Percentiles rank a stretch among this genome's conserved stretches.
Conservation (phyloP, 805 yeast species). For the Myxozyma lipomycoides region DNA sequence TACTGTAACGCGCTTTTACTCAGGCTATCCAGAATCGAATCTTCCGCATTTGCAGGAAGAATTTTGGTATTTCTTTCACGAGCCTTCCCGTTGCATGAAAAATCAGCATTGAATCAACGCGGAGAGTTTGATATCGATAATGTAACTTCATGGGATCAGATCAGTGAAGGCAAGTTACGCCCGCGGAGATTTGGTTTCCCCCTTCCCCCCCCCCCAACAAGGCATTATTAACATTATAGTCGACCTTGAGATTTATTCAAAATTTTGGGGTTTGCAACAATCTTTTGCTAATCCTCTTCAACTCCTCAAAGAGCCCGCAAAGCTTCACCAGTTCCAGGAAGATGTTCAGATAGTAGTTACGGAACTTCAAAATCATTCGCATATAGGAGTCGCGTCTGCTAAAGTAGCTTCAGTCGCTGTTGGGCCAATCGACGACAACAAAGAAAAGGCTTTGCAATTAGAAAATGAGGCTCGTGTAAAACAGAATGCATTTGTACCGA, state of each 20-base stretch:
- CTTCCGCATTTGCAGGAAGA: conserved; percentile 37
- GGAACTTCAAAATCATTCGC: conserved; percentile 17
- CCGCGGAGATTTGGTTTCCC: too few species aligned
- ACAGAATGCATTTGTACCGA: conserved; percentile 33
- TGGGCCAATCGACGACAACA: background rate
- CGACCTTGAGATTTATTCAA: conserved; percentile 22
- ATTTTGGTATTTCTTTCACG: conserved; percentile 37
- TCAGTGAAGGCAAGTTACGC: conserved; percentile 2
- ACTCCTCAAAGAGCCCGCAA: conserved; percentile 12
- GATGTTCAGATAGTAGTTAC: conserved; percentile 25
- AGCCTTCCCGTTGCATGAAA: conserved; percentile 39
- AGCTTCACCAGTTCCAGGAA: conserved; percentile 19
- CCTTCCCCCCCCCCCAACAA: too few species aligned
- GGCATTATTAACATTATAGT: background rate
- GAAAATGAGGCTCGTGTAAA: background rate
- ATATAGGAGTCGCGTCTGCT: conserved; percentile 6
- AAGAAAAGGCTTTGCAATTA: background rate
- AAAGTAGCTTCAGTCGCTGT: background rate
- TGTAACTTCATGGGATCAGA: conserved; percentile 24
- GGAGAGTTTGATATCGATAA: conserved; percentile 39
- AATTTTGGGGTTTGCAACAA: conserved; percentile 37
- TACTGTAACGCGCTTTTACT: conserved; percentile 37
- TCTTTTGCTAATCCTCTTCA: conserved; percentile 32
- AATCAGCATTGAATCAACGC: conserved; percentile 38
- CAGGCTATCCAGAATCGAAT: conserved; percentile 36